Percentiles rank a stretch among this genome's conserved stretches.
These are phyloP conservation scores for Globisporangium nunn DNA, from an alignment of 352 stramenopile species.

Conservation along the genomic window DNA sequence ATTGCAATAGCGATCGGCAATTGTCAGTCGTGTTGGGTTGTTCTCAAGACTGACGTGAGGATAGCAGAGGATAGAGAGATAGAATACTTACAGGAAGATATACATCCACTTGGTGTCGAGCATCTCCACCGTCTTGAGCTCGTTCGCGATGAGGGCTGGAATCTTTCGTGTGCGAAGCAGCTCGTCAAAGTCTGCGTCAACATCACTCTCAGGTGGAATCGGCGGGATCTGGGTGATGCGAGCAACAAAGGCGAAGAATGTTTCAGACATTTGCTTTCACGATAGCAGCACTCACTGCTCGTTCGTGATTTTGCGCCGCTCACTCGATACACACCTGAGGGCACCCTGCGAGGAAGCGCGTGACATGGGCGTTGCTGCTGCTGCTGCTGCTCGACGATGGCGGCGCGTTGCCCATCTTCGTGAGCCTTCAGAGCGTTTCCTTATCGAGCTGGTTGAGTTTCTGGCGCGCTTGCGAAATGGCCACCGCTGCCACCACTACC, in stretches of 20 bases:
- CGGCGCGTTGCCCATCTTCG: slow-evolving; percentile 40
- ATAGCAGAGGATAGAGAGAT: neutral
- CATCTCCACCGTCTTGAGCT: slow-evolving; percentile 37
- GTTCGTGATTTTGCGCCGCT: neutral
- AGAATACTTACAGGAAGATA: slow-evolving; percentile 43
- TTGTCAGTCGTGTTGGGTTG: neutral
- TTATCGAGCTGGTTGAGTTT: neutral
- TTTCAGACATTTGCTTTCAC: too few relatives aligned
- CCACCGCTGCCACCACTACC: too few relatives aligned
- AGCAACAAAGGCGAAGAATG: neutral
- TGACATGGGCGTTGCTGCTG: slow-evolving; percentile 18
- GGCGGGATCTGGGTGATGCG: slow-evolving; percentile 38
- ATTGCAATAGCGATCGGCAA: neutral
- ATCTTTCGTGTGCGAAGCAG: slow-evolving; percentile 27
- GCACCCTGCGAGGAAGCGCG: slow-evolving; percentile 52
- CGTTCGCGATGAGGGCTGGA: slow-evolving; percentile 20
- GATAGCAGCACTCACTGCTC: too few relatives aligned
- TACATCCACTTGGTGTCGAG: slow-evolving; percentile 67
- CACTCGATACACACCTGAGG: slow-evolving; percentile 27
- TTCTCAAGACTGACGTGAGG: neutral
- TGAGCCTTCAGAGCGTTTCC: neutral
- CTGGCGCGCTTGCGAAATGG: neutral
- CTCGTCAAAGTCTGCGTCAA: slow-evolving; percentile 38
- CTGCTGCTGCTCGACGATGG: slow-evolving; percentile 10
- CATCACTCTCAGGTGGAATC: slow-evolving; percentile 24